These are phyloP conservation scores for Vigna nakashimae DNA, from an alignment of 306 rosid species.

Conservation along the genomic window DNA sequence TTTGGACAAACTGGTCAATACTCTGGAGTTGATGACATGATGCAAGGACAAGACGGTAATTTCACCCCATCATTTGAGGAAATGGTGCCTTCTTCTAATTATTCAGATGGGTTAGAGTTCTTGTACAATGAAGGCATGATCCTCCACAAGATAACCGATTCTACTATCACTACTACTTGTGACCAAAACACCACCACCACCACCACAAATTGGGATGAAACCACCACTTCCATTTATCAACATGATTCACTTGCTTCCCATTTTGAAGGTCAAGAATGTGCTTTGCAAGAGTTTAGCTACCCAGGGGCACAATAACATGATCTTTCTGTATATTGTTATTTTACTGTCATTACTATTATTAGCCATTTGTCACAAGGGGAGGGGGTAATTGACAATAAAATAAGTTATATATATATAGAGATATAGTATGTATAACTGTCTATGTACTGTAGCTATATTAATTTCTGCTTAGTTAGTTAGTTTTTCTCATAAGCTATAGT, in stretches of 20 bases:
- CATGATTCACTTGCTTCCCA: constrained; percentile 44
- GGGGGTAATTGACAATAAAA: constrained; percentile 33
- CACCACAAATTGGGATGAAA: constrained; percentile 56
- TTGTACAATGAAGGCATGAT: constrained; percentile 52
- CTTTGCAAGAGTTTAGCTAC: constrained; percentile 53
- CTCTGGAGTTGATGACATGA: constrained; percentile 22
- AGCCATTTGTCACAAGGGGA: constrained; percentile 30
- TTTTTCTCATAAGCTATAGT: constrained; percentile 17
- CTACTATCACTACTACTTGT: constrained; percentile 18
- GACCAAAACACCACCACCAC: not conserved
- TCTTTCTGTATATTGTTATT: constrained; percentile 39
- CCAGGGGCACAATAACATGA: constrained; percentile 32
- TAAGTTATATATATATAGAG: constrained; percentile 11
- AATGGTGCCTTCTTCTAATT: constrained; percentile 45
- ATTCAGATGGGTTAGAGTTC: constrained; percentile 66
- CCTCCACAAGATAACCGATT: constrained; percentile 41
- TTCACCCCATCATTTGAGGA: constrained; percentile 47
- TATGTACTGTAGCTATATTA: constrained; percentile 13
- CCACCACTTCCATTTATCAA: constrained; percentile 52
- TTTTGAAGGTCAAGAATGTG: constrained; percentile 42
- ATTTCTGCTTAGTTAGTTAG: not conserved
- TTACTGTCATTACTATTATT: constrained; percentile 22
- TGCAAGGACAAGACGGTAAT: constrained; percentile 59
- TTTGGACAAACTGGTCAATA: constrained; percentile 39
- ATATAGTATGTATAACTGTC: not conserved